phyloP scores from a whole-genome alignment of 2,329 filamentous ascomycete species.

The Scedosporium boydii region DNA sequence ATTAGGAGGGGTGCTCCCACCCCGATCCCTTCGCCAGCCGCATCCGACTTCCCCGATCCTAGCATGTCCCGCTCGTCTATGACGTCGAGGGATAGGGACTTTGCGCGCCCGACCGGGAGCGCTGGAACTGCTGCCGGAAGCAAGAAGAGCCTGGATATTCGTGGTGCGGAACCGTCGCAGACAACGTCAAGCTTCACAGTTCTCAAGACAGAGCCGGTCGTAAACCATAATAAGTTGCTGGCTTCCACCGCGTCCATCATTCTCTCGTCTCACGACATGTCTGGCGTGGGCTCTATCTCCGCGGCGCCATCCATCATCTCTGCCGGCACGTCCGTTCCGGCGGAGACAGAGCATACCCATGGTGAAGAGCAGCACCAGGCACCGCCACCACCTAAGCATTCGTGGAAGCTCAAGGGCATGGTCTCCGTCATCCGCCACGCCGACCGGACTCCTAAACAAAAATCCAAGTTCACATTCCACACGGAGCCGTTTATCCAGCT shows the following conservation, averaged over 20 bases:
- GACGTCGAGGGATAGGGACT: background rate
- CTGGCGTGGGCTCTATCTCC: conserved; percentile 19
- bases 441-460: conserved; percentile 95
- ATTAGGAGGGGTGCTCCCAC: conserved; percentile 49
- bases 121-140: background rate
- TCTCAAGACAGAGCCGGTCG: conserved; percentile 6
- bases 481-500: conserved; percentile 92
- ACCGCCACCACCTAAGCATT: conserved; percentile 71
- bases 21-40: conserved; percentile 32
- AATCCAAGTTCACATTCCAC: conserved; percentile 99
- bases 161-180: background rate
- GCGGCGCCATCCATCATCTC: conserved; percentile 30
- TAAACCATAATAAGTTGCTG: conserved; percentile 5
- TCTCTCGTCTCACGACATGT: background rate
- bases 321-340: conserved; percentile 26
- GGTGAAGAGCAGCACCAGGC: conserved; percentile 35
- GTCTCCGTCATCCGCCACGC: conserved; percentile 95
- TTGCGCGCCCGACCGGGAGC: background rate
- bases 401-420: conserved; percentile 97
- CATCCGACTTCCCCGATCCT: conserved; percentile 29
- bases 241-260: background rate
- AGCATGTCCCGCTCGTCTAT: conserved; percentile 19
- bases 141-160: conserved; percentile 7
- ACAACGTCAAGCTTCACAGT: background rate
- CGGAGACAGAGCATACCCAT: conserved; percentile 18